Evolutionary conservation across 2,329 filamentous ascomycete genomes (phyloP).

Genomic region (Penicillium sp.): DNA sequence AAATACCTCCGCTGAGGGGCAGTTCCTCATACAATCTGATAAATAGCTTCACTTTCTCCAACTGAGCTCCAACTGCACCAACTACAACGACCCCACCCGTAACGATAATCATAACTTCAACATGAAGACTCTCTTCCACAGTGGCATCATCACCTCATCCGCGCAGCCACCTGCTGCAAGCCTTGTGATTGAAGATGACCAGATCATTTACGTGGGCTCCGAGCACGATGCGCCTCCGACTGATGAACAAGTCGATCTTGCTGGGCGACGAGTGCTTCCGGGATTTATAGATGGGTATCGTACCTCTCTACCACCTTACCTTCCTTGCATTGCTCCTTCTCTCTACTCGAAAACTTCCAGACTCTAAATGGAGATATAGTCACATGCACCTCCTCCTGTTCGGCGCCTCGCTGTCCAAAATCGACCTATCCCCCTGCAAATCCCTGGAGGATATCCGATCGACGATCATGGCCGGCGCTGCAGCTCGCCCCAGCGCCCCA

Average conservation of each 20-base stretch:
- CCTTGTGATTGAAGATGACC: constrained; percentile 47
- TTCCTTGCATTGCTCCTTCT: neutral
- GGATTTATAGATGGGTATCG: constrained; percentile 56
- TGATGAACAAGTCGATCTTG: constrained; percentile 38
- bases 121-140: constrained; percentile 27
- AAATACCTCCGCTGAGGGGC: neutral
- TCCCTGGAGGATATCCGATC: constrained; percentile 49
- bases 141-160: constrained; percentile 19
- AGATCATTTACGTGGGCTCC: constrained; percentile 46
- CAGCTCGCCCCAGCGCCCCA: constrained; percentile 40
- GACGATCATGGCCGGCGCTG: constrained; percentile 46
- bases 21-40: neutral
- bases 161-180: constrained; percentile 11
- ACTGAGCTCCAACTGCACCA: neutral
- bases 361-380: constrained; percentile 10
- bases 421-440: constrained; percentile 47
- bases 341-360: neutral
- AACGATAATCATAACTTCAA: neutral
- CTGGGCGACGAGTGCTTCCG: constrained; percentile 46
- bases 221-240: constrained; percentile 31
- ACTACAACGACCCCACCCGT: neutral
- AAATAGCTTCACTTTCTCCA: neutral
- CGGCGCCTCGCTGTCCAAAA: constrained; percentile 51
- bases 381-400: constrained; percentile 51
- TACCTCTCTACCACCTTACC: neutral